Evolutionary conservation across 495 filamentous ascomycete genomes (phyloP).

Genomic region (Clohesyomyces aquaticus): DNA sequence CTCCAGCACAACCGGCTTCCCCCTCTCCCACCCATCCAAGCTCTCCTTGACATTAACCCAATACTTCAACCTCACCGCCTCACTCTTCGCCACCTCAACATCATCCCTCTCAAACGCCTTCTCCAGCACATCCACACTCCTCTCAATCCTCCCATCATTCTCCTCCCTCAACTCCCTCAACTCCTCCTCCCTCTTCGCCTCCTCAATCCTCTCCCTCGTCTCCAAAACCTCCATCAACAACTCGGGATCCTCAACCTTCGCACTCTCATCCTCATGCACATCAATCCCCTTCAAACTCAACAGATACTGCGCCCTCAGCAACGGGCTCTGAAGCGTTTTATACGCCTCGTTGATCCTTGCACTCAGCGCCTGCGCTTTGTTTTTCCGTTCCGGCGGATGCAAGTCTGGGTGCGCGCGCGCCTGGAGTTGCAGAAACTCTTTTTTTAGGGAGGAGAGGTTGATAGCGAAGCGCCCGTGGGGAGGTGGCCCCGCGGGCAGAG

Average conservation of each 20-base stretch:
- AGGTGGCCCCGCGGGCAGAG: slow-evolving; percentile 79
- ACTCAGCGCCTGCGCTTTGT: slow-evolving; percentile 70
- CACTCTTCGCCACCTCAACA: slow-evolving; percentile 64
- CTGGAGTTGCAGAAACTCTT: slow-evolving; percentile 87
- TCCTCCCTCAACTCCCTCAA: slow-evolving; percentile 62
- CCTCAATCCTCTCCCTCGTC: slow-evolving; percentile 81
- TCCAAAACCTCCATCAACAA: slow-evolving; percentile 89
- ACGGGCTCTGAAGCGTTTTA: slow-evolving; percentile 74
- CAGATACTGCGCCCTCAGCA: slow-evolving; percentile 83
- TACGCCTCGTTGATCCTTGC: slow-evolving; percentile 88
- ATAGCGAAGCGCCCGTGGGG: slow-evolving; percentile 76
- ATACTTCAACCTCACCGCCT: slow-evolving; percentile 81
- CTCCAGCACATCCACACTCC: slow-evolving; percentile 62
- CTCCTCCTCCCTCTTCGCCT: slow-evolving; percentile 65
- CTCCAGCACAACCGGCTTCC: slow-evolving; percentile 52
- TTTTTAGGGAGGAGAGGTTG: slow-evolving; percentile 65
- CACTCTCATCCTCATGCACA: slow-evolving; percentile 72
- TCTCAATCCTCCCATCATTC: slow-evolving; percentile 69
- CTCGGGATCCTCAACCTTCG: slow-evolving; percentile 67
- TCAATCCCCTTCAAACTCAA: slow-evolving; percentile 73
- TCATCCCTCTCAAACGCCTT: slow-evolving; percentile 68
- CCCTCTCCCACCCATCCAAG: slow-evolving; percentile 80
- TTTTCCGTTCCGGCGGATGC: slow-evolving; percentile 60
- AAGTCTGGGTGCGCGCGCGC: slow-evolving; percentile 80
- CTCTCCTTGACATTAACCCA: slow-evolving; percentile 88